Base-by-base conservation (phyloP, 2,329 filamentous ascomycete species). In the Neofusicoccum kwambonambiense region DNA sequence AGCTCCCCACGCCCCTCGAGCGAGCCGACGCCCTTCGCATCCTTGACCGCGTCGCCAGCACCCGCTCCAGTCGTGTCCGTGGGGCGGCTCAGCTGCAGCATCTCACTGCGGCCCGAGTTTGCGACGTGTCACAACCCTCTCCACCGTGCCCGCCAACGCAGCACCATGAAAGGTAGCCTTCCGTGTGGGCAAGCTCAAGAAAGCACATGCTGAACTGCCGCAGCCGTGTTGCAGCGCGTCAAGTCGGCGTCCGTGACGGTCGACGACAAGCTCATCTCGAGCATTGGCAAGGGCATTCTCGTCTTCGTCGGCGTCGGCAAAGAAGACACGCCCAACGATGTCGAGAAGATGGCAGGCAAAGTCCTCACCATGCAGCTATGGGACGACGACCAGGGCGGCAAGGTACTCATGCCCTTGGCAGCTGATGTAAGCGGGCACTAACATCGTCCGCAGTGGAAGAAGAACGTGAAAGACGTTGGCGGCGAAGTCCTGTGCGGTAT, bases 191-290 rank as follows among this genome's bases (percentile, higher is more conserved):
- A 64, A 47, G 37, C 31, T 9, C 31, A 11, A 15, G 4, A 31
- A 39, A 15, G 15, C 17, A 41, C 17, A 19, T n/a, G 41, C 52
- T 61, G 37, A 62, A 39, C 65, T 70, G 66, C 66, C 66, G 62
- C 73, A 97, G 95, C 93, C 62, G 91, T 99, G 66, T 82, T 98
- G 62, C 95, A 99, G 79, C 87, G 95, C 69, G 95, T 99, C 60
- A 87, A 97, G 67, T 98, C 93, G 49, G 94, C 94, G 67, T 97
- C 94, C 7, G 95, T 99, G 71, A 95, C 93, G 1, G 94, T 99
- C 61, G 93, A 99, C 75, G 90, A 92, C 74, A 85, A 96, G 75
- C 81, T 97, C 35, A 86, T 99, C 51, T 98, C 95, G 1, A 91
- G 90, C 3, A 98, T 99, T 72, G 92, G 92, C 66, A 91, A 90